Evolutionary conservation across 192 early-diverging fungal species (phyloP), one percentile per base, ranked within the genome.

Genomic region (Backusella australiensis): DNA sequence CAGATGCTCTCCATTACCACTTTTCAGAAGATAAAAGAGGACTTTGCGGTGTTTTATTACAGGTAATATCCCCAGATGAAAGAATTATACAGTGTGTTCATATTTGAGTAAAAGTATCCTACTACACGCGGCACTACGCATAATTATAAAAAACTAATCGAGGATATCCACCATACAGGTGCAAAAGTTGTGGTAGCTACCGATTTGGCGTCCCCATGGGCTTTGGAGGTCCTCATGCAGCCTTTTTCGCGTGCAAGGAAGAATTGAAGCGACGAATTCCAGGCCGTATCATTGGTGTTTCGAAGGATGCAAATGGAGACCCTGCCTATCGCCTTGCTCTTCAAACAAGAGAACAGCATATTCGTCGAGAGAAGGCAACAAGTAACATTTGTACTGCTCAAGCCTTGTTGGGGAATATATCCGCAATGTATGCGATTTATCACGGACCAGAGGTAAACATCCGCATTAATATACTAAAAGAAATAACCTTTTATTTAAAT

Each of bases 321-420:
- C 84, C 81, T 41, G 97, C 97, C 14, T 98, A 96, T 87, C 93
- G 97, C 78, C 90, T 99, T 17, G 92, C 98, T 21, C 90, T 99
- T 72, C 97, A 98, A 86, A 97, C 96, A 6, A 92, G 97, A 78
- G 97, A 99, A 87, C 98, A 99, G 86, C 98, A 99, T 85, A 99
- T 99, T 86, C 92, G 96, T 39, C 90, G 98, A 80, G 98, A 99
- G 81, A 98, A 98, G 89, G 98, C 98, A 3, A 98, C 98, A 67
- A 92, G 90, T 80, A 99, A 99, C 88, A 99, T 99, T 75, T 99
- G 98, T 89, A 99, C 98, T 0, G 96, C 98, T 26, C 98, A 99
- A 85, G 98, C 97, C 34, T 89, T 99, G 67, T 87, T 99, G 69
- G 98, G 97, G 73, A 99, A 99, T 89, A 98, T 99, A 96, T 90